Conservation (phyloP, 345 rosid species). For the Clausena lansium region DNA sequence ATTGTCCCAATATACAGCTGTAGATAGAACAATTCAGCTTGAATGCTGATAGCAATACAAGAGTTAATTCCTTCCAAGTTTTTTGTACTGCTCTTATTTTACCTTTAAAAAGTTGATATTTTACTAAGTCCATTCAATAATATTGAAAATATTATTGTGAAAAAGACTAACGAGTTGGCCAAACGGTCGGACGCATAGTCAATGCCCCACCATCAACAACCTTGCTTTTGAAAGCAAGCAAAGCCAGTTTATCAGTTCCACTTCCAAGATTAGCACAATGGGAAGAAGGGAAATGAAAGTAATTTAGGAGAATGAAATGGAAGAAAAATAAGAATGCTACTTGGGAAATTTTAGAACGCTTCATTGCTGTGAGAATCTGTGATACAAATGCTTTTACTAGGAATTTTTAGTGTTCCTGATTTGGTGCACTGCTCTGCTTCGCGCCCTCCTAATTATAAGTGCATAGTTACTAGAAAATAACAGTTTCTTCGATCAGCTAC, state of each 20-base stretch:
- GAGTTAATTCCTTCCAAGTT: no score
- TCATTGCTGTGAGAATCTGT: not conserved
- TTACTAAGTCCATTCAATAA: no score
- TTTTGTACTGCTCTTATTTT: no score
- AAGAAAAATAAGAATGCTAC: not conserved
- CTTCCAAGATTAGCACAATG: slow-evolving; percentile 7
- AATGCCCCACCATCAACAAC: no score
- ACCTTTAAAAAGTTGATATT: no score
- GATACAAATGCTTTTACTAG: not conserved
- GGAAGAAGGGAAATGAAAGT: slow-evolving; percentile 7
- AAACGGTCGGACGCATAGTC: no score
- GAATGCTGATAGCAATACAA: no score
- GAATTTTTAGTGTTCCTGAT: not conserved
- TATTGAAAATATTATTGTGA: no score
- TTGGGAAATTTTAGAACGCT: not conserved
- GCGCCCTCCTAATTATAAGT: not conserved
- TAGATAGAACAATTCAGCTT: no score
- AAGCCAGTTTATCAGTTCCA: slow-evolving; percentile 25
- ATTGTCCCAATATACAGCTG: no score
- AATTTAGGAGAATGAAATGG: not conserved
- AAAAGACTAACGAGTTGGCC: no score
- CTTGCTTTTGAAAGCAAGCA: slow-evolving; percentile 20
- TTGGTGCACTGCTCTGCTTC: not conserved
- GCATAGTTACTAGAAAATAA: not conserved
- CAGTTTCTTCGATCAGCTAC: not conserved